Evolutionary conservation across 2,329 filamentous ascomycete genomes (phyloP).

Genomic region (Geoglossum cookeanum): DNA sequence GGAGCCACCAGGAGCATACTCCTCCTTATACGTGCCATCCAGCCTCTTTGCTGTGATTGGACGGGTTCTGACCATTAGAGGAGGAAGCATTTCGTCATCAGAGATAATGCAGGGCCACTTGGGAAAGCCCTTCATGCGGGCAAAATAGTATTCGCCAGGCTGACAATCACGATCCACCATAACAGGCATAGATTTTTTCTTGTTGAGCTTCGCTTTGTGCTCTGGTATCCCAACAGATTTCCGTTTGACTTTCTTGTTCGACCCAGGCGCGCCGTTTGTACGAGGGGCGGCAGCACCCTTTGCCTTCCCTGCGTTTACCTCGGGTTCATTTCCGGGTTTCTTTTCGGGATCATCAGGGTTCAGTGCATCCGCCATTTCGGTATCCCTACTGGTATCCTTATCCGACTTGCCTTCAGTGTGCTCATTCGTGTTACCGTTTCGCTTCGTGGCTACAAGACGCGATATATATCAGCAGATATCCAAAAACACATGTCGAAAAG

Average conservation of each 20-base stretch:
- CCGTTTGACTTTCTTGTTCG: constrained; percentile 36
- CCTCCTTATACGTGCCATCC: constrained; percentile 74
- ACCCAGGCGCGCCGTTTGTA: constrained; percentile 30
- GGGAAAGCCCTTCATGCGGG: constrained; percentile 85
- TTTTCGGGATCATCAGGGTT: neutral
- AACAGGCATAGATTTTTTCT: constrained; percentile 52
- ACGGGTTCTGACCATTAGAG: constrained; percentile 53
- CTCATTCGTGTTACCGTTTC: constrained; percentile 1
- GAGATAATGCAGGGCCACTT: constrained; percentile 90
- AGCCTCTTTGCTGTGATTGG: constrained; percentile 66
- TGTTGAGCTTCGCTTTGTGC: constrained; percentile 67
- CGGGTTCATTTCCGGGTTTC: neutral
- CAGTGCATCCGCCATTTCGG: neutral
- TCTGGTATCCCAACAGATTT: constrained; percentile 53
- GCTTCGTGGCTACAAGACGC: constrained; percentile 1
- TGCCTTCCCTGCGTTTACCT: constrained; percentile 16
- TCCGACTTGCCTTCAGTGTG: neutral
- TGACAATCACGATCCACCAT: constrained; percentile 48
- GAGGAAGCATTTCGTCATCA: constrained; percentile 84
- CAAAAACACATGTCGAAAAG: neutral
- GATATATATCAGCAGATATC: neutral
- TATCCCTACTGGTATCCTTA: neutral
- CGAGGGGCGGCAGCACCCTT: constrained; percentile 20
- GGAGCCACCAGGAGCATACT: constrained; percentile 76
- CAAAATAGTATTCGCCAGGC: constrained; percentile 81